Base-by-base conservation (phyloP, 441 rosid species). In the Syzygium malaccense region DNA sequence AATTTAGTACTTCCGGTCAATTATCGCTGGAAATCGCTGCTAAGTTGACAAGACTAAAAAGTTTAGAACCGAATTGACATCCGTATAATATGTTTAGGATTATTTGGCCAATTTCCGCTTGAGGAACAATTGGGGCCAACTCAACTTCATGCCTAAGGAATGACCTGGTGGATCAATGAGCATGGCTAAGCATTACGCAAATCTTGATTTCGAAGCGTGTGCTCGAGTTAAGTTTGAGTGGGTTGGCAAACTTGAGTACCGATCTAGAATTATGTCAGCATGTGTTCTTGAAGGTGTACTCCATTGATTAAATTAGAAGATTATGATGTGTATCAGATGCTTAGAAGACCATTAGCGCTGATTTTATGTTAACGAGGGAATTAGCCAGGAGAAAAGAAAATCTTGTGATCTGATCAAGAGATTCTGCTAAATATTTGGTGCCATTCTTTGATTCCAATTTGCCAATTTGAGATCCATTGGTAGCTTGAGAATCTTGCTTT, bases 1-100 rank as follows among this genome's bases (percentile, higher is more conserved):
- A 25, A 25, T 9, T 20, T 33, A 68, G 5, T 68, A 14, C 10
- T 68, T 68, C 7, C 7, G 20, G 6, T 33, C 1, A 3, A 33
- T 33, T 19, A 7, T 26, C 6, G 12, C 4, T 1, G 3, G 15
- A 71, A 37, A 20, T 71, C 2, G 0, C 12, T 6, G 9, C 2
- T 37, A 20, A 37, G 41, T 37, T 37, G n/a, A 0, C 1, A 20
- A 37, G 41, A 37, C 12, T 37, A 1, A 37, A 71, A 20, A 20
- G 3, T 0, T 37, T 71, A 71, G 2, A 17, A 71, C 7, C 14
- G n/a, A 71, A 71, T 20, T 20, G 0, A 37, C 10, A 6, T 71
- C 3, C 1, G 0, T 6, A 11, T 5, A 20, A 37, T 71, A 20
- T 1, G 9, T 71, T 37, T 71, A 7, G 0, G 15, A 20, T 1